Percentiles rank a stretch among this genome's conserved stretches.
These are phyloP conservation scores for Eucalyptus sp. DNA, from an alignment of 345 rosid genomes.

Conservation along the genomic window DNA sequence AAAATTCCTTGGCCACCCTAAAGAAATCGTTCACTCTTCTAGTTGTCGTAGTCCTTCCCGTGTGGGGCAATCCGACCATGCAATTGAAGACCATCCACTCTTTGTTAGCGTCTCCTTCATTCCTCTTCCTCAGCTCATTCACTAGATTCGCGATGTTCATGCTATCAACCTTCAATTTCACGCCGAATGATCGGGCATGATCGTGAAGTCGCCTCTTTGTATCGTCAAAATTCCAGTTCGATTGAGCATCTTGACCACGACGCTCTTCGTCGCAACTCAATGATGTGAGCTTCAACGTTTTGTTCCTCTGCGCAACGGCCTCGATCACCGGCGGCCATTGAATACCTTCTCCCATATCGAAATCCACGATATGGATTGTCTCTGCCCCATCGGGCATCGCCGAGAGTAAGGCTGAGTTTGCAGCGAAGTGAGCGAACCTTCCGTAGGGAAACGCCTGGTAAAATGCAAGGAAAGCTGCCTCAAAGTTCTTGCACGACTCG, in stretches of 20 bases:
- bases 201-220: conserved; percentile 9
- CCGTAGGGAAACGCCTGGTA: conserved; percentile 37
- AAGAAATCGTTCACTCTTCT: conserved; percentile 18
- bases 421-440: conserved; percentile 39
- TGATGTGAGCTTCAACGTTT: conserved; percentile 16
- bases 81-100: conserved; percentile 35
- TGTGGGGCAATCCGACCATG: conserved; percentile 41
- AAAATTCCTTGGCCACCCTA: conserved; percentile 2
- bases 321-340: conserved; percentile 45
- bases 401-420: conserved; percentile 31
- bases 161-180: conserved; percentile 17
- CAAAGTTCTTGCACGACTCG: conserved; percentile 24
- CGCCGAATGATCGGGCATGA: conserved; percentile 9
- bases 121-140: conserved; percentile 11
- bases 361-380: conserved; percentile 33
- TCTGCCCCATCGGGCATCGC: conserved; percentile 17
- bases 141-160: conserved; percentile 13
- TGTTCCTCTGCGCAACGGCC: conserved; percentile 5
- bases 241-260: background rate
- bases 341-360: conserved; percentile 30
- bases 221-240: conserved; percentile 8
- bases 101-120: background rate
- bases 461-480: conserved; percentile 22
- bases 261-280: conserved; percentile 10
- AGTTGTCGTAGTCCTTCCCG: conserved; percentile 19